Conservation (phyloP, 176 grass and related monocot species). For the Coix lacrymajobi region DNA sequence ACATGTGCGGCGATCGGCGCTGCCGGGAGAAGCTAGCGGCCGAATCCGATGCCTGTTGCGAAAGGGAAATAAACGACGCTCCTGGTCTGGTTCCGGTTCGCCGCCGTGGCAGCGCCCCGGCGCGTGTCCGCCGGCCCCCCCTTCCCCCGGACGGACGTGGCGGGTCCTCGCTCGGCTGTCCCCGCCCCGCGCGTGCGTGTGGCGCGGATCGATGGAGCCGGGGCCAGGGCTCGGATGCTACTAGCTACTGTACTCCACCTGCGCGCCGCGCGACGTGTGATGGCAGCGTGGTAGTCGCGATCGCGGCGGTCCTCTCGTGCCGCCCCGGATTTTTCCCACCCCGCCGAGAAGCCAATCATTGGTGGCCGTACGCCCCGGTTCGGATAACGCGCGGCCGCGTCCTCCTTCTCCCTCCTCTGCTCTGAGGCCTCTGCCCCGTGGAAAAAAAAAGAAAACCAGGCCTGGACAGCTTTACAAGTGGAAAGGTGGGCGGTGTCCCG, state of each 20-base stretch:
- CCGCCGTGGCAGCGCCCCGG: neutral
- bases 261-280: no score
- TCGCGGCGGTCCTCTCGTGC: neutral
- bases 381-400: neutral
- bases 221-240: neutral
- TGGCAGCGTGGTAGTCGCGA: neutral
- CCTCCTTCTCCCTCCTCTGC: neutral
- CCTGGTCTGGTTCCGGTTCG: no score
- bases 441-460: no score
- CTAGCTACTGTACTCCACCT: no score
- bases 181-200: neutral
- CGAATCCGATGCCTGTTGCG: neutral
- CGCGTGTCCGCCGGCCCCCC: neutral
- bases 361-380: neutral
- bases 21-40: neutral
- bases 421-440: no score
- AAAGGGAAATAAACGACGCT: neutral
- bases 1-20: conserved; percentile 29
- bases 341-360: neutral
- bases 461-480: no score
- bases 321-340: neutral
- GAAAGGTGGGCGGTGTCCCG: no score
- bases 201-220: no score
- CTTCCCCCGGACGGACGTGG: neutral
- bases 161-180: neutral